Evolutionary conservation across 148 eudicot genomes (phyloP).

Genomic region (Diospyros lotus): DNA sequence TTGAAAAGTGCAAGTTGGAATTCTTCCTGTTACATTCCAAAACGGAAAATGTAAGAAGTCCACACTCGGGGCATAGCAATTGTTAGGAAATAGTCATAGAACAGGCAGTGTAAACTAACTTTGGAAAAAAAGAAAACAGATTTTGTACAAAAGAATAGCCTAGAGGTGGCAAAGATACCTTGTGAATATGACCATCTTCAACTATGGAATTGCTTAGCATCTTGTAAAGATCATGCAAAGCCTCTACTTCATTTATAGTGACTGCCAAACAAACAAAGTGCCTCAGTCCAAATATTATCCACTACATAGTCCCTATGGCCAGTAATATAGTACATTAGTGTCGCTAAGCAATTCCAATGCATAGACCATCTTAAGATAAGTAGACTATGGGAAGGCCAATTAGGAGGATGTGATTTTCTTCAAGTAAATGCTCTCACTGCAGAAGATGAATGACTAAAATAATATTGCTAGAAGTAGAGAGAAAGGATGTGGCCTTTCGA

Average conservation of each 20-base stretch:
- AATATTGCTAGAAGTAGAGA: neutral
- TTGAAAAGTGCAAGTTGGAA: constrained; percentile 45
- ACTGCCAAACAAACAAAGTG: constrained; percentile 25
- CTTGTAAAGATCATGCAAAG: constrained; percentile 32
- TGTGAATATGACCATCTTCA: constrained; percentile 41
- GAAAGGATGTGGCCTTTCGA: neutral
- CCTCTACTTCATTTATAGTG: constrained; percentile 44
- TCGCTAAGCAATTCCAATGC: neutral
- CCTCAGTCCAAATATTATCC: neutral
- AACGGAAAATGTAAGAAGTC: too few species aligned
- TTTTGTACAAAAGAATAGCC: neutral
- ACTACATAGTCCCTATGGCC: neutral
- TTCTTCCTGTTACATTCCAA: constrained; percentile 33
- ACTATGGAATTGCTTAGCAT: constrained; percentile 38
- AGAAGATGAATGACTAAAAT: neutral
- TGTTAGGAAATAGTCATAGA: neutral
- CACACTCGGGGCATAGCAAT: neutral
- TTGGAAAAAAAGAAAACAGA: neutral
- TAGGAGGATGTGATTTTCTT: neutral
- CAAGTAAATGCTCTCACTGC: neutral
- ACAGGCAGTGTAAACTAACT: neutral
- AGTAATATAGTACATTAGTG: neutral
- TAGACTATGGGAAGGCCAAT: neutral
- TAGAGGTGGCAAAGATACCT: constrained; percentile 26
- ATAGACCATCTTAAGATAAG: neutral